A percentile compares a stretch with the other conserved stretches of the same genome.
Evolutionary conservation across 108 stramenopile genomes (phyloP).

Genomic region (Mayamaea pseudoterrestris): DNA sequence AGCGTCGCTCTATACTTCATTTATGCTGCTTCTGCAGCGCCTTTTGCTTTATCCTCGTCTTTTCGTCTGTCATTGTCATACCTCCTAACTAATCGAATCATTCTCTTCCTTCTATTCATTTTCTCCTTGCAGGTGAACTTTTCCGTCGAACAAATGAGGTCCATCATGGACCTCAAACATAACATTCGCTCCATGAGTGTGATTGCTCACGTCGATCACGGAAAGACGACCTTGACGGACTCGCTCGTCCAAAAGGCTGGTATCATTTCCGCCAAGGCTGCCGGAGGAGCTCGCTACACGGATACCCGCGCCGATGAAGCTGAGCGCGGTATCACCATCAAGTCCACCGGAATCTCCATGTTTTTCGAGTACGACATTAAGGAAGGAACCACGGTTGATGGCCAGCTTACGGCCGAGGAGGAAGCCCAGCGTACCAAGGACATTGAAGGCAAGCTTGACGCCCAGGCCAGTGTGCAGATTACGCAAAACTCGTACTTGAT

Average conservation of each 20-base stretch:
- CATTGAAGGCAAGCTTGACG: conserved; percentile 46
- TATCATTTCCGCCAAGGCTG: conserved; percentile 98
- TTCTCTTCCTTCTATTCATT: neutral
- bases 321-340: conserved; percentile 99
- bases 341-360: conserved; percentile 99
- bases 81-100: neutral
- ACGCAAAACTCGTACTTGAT: conserved; percentile 95
- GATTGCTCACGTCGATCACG: conserved; percentile 99
- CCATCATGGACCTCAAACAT: conserved; percentile 99
- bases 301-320: conserved; percentile 99
- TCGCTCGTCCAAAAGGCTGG: conserved; percentile 99
- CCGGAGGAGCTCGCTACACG: conserved; percentile 98
- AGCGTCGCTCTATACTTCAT: no score
- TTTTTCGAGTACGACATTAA: conserved; percentile 99
- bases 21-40: no score
- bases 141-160: conserved; percentile 97
- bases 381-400: conserved; percentile 74
- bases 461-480: conserved; percentile 79
- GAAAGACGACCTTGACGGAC: conserved; percentile 99
- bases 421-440: conserved; percentile 31
- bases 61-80: neutral
- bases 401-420: conserved; percentile 54
- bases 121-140: conserved; percentile 87
- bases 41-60: neutral
- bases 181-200: conserved; percentile 99